A percentile compares a stretch with the other conserved stretches of the same genome.
phyloP scores from a whole-genome alignment of 2,329 filamentous ascomycete species.

The Aspergillus viridinutans region DNA sequence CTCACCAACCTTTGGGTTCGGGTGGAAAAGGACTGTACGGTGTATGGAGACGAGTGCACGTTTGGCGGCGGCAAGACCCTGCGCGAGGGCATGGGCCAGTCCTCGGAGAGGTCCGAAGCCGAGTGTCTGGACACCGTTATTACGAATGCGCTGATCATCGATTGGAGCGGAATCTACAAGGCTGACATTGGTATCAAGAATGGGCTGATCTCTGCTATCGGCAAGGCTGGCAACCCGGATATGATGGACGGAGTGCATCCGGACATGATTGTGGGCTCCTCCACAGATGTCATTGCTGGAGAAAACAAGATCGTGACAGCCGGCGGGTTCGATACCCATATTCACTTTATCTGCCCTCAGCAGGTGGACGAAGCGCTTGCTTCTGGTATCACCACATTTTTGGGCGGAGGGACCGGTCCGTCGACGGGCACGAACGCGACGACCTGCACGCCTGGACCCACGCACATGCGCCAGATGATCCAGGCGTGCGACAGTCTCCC shows the following conservation, averaged over 20 bases:
- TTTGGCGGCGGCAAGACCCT: slow-evolving; percentile 94
- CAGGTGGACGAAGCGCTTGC: slow-evolving; percentile 79
- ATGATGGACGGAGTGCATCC: slow-evolving; percentile 84
- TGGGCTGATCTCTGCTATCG: slow-evolving; percentile 80
- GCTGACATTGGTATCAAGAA: slow-evolving; percentile 92
- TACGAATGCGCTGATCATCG: slow-evolving; percentile 83
- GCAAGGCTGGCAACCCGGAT: slow-evolving; percentile 95
- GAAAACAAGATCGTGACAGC: slow-evolving; percentile 89
- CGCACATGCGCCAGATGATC: slow-evolving; percentile 82
- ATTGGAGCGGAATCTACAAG: slow-evolving; percentile 92
- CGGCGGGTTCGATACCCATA: slow-evolving; percentile 83
- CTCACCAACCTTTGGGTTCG: slow-evolving; percentile 84
- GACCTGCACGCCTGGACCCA: slow-evolving; percentile 83
- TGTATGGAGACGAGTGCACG: slow-evolving; percentile 88
- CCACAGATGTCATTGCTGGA: slow-evolving; percentile 86
- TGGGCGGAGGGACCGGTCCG: slow-evolving; percentile 90
- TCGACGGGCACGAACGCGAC: slow-evolving; percentile 87
- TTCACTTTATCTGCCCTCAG: slow-evolving; percentile 94
- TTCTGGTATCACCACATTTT: slow-evolving; percentile 82
- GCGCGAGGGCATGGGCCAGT: slow-evolving; percentile 93
- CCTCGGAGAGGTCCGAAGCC: slow-evolving; percentile 67
- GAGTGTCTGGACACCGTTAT: slow-evolving; percentile 80
- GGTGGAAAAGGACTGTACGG: slow-evolving; percentile 80
- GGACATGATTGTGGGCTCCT: slow-evolving; percentile 76
- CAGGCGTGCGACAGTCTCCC: slow-evolving; percentile 79